Evolutionary conservation across 1,284 basidiomycete genomes (phyloP), one percentile per base, ranked within the genome.

Genomic region (Pisolithus thermaeus): DNA sequence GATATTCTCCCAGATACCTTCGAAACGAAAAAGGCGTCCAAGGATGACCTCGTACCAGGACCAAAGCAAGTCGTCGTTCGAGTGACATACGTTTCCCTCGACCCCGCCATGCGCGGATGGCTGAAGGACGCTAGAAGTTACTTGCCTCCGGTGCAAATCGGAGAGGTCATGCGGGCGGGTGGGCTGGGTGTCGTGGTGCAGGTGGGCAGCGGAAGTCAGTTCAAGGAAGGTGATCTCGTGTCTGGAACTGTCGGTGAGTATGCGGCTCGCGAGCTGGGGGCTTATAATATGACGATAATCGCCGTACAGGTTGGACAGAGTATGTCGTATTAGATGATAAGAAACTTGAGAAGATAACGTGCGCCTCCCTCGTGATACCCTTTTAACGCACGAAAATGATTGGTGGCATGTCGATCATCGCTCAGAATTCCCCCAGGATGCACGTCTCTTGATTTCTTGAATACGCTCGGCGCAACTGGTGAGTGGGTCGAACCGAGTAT

Each of bases 31-130:
- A 66, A 73, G 1, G 63, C 81, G 11, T 73, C 78, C 2, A 75
- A 78, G 56, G 70, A 74, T 52, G 59, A 67, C 46, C 73, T 90
- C 50, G 75, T 80, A 58, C 75, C 81, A 6, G 75, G 74, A 1
- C 65, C 74, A 20, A 74, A 76, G 18, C 76, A 92, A 63, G 81
- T 83, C 2, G 71, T 93, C 40, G 80, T 94, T 32, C 78, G 83
- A 61, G 79, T 87, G 51, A 82, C 83, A 45, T 91, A 84, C 72
- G 66, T 91, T 20, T 88, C 86, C 38, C 72, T 93, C 52, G 91
- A 93, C 62, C 89, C 91, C 32, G 88, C 89, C 1, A 92, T 93
- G 90, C 80, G 92, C 35, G 85, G 82, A 9, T 95, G 87, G 78
- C 63, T 96, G 48, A 80, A 78, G 48, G 87, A 92, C 63, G 65